phyloP scores from a whole-genome alignment of 176 grass and related monocot genomes.

The Stipa capillata region DNA sequence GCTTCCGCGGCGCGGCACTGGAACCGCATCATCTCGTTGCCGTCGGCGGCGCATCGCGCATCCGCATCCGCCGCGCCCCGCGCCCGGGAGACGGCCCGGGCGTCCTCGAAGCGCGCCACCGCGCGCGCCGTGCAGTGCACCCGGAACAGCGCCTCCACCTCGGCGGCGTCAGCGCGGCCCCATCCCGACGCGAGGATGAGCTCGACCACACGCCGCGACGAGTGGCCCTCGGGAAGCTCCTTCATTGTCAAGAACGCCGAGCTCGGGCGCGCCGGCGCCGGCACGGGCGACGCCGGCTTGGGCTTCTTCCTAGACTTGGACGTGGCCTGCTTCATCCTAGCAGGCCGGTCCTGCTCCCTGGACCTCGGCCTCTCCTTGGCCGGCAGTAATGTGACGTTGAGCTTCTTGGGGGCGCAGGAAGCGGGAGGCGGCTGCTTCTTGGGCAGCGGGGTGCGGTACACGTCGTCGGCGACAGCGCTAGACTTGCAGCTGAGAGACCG shows the following conservation, averaged over 20 bases:
- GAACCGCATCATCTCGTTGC: slow-evolving; percentile 53
- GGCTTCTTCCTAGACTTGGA: not conserved
- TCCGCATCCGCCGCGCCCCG: not conserved
- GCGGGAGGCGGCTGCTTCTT: too few relatives aligned
- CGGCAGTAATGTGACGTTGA: too few relatives aligned
- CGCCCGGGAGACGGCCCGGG: not conserved
- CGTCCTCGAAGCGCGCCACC: slow-evolving; percentile 36
- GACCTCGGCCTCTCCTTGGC: too few relatives aligned
- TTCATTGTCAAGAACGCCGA: slow-evolving; percentile 20
- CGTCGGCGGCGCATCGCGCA: slow-evolving; percentile 42
- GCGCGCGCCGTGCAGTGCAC: slow-evolving; percentile 26
- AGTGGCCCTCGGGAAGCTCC: slow-evolving; percentile 34
- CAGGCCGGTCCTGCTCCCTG: not conserved
- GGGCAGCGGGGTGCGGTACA: not conserved
- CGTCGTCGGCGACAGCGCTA: slow-evolving; percentile 30
- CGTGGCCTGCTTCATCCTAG: not conserved
- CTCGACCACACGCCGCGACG: slow-evolving; percentile 39
- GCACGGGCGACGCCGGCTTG: not conserved
- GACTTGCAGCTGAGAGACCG: slow-evolving; percentile 40
- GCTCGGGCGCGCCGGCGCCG: not conserved
- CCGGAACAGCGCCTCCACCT: slow-evolving; percentile 44
- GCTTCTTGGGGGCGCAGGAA: slow-evolving; percentile 16
- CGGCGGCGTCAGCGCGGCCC: not conserved
- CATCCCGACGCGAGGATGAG: slow-evolving; percentile 40
- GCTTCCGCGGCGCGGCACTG: slow-evolving; percentile 26